Evolutionary conservation across 139 green algal species (phyloP), one percentile per base, ranked within the genome.

Genomic region (Microglena sp.): DNA sequence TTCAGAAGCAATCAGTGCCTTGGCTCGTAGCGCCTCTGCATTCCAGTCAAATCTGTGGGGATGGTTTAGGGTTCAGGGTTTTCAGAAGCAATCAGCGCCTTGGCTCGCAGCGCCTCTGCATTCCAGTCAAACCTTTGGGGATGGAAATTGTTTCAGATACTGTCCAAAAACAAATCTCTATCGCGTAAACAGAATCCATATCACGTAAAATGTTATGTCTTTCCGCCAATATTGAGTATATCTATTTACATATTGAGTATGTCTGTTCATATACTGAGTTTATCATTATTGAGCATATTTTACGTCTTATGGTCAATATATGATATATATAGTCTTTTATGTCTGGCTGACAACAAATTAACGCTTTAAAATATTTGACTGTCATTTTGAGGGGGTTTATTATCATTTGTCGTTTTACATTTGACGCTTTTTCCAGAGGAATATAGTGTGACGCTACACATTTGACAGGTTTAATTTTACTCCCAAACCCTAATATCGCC

Each of bases 41-140:
- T 22, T 36, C 18, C 68, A 64, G 28, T 50, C 50, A 56, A 40
- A 66, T 50, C 72, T 81, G 59, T 3, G 4, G 31, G 35, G 29
- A 15, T 21, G 34, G 30, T 8, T 2, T n/a, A 58, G 8, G 55
- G 6, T 40, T 28, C 1, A 35, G 3, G 15, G 45, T 2, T 33
- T 55, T 33, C 3, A 24, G 28, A 26, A 11, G 28, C 22, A 26
- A 26, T 26, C 2, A 62, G 50, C 32, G 56, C 60, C 70, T 80
- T 84, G 2, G 77, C 77, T 1, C 77, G 72, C 22, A 40, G 22
- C 18, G 36, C 50, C 31, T 50, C 53, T 46, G 34, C 26, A 0
- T 22, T 36, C 18, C 68, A 64, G 28, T 50, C 50, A 56, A 40
- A 66, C 18, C 72, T 81, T 54, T 3, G 4, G 31, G 35, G 29